A percentile compares a stretch with the other conserved stretches of the same genome.
These are phyloP conservation scores for Colletotrichum navitas DNA, from an alignment of 2,329 filamentous ascomycete species.

Conservation along the genomic window DNA sequence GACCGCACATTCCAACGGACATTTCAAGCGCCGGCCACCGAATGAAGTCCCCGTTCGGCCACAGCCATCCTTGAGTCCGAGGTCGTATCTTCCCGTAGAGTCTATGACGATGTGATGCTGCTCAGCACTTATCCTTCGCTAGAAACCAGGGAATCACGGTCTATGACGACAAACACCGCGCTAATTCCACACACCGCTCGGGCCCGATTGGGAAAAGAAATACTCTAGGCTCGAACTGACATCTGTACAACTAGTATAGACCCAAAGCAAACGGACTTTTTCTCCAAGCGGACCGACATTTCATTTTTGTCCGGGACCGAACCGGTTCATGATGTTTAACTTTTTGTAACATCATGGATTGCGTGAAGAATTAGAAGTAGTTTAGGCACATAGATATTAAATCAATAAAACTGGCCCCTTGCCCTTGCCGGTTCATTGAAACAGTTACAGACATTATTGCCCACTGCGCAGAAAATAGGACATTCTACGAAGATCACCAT, in stretches of 20 bases:
- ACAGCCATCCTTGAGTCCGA: background rate
- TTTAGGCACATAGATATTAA: background rate
- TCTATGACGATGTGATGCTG: background rate
- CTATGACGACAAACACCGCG: slow-evolving; percentile 20
- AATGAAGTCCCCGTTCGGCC: background rate
- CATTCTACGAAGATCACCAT: background rate
- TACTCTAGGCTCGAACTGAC: no score
- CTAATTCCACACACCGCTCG: no score
- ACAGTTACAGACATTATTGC: no score
- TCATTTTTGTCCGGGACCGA: background rate
- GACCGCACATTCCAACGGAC: slow-evolving; percentile 14
- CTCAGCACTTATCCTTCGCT: background rate
- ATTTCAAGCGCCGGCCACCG: slow-evolving; percentile 12
- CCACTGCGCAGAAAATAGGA: background rate
- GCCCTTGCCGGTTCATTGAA: background rate
- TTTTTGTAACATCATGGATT: background rate
- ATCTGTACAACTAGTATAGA: background rate
- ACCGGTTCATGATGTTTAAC: background rate
- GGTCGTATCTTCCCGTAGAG: background rate
- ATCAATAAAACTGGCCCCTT: background rate
- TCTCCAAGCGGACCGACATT: background rate
- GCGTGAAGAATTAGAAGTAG: background rate
- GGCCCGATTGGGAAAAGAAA: no score
- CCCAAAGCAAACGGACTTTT: background rate
- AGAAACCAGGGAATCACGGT: background rate